phyloP scores from a whole-genome alignment of 495 filamentous ascomycete genomes.

The Chaetomium fimeti region DNA sequence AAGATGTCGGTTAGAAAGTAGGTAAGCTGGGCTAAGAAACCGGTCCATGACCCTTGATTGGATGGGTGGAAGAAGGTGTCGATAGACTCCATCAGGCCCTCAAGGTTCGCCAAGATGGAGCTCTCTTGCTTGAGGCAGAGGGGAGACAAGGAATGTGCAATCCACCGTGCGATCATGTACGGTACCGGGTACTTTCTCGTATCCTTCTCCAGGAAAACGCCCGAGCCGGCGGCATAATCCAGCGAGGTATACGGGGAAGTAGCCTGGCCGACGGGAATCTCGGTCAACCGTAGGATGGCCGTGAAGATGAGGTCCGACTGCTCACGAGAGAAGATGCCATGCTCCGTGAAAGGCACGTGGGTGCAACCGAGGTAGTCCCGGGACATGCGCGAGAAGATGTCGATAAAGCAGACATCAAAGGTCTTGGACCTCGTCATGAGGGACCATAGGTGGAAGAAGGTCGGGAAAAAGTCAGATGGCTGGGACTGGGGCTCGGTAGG shows the following conservation, averaged over 20 bases:
- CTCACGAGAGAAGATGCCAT: conserved; percentile 88
- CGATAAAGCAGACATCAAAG: conserved; percentile 83
- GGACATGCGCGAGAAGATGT: conserved; percentile 82
- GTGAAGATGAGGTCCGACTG: conserved; percentile 94
- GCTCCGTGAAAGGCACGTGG: conserved; percentile 77
- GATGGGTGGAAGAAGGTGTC: conserved; percentile 99
- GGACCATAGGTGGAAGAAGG: conserved; percentile 96
- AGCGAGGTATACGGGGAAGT: conserved; percentile 88
- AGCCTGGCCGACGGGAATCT: conserved; percentile 95
- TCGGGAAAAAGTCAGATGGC: conserved; percentile 80
- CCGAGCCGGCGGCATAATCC: conserved; percentile 79
- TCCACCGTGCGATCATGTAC: conserved; percentile 92
- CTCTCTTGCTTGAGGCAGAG: conserved; percentile 71
- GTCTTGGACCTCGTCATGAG: conserved; percentile 84
- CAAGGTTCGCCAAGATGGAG: conserved; percentile 80
- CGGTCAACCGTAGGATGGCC: conserved; percentile 79
- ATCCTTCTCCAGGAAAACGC: conserved; percentile 83
- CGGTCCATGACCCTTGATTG: conserved; percentile 91
- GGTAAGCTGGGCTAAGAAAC: conserved; percentile 81
- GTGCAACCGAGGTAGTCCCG: conserved; percentile 72
- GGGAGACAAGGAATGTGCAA: conserved; percentile 90
- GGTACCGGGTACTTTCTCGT: conserved; percentile 86
- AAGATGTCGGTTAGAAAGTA: conserved; percentile 96
- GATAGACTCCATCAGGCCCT: conserved; percentile 90
- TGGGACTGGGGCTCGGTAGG: conserved; percentile 66